A percentile compares a stretch with the other conserved stretches of the same genome.
phyloP scores from a whole-genome alignment of 1,139 yeast species.

The Diutina mesorugosa region DNA sequence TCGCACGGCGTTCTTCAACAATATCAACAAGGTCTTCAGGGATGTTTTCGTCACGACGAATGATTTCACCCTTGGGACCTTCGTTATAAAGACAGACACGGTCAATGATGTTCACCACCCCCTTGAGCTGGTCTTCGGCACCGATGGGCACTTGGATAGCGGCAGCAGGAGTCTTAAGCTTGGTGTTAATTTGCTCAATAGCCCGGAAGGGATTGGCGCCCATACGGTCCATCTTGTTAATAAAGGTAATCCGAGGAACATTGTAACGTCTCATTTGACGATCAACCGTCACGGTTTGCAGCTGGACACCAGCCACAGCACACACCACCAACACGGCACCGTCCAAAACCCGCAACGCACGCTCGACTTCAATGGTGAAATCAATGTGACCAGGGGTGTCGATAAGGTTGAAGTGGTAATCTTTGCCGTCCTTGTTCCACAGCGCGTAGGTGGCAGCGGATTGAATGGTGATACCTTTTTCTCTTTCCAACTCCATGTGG shows the following conservation, averaged over 20 bases:
- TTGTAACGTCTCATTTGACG: constrained; percentile 98
- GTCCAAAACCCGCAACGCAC: constrained; percentile 91
- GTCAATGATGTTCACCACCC: constrained; percentile 85
- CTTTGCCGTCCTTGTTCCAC: constrained; percentile 65
- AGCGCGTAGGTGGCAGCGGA: constrained; percentile 98
- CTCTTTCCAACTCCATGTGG: constrained; percentile 13
- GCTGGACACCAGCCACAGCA: constrained; percentile 97
- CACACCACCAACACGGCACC: constrained; percentile 98
- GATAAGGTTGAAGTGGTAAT: constrained; percentile 58
- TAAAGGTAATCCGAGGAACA: constrained; percentile 91
- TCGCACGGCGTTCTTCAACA: constrained; percentile 36
- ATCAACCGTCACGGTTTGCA: constrained; percentile 96
- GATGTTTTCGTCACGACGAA: constrained; percentile 43
- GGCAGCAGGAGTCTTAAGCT: constrained; percentile 90
- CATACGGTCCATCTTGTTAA: constrained; percentile 98
- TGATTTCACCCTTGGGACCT: constrained; percentile 81
- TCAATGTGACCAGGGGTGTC: constrained; percentile 59
- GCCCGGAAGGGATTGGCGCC: constrained; percentile 96
- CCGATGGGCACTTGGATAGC: constrained; percentile 98
- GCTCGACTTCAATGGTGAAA: constrained; percentile 95
- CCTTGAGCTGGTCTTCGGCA: constrained; percentile 69
- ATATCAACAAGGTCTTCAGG: constrained; percentile 38
- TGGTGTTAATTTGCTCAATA: constrained; percentile 77
- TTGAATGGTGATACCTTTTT: constrained; percentile 44
- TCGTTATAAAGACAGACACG: constrained; percentile 81